Conservation (phyloP, 108 stramenopile genomes). For the Conticribra weissflogii region DNA sequence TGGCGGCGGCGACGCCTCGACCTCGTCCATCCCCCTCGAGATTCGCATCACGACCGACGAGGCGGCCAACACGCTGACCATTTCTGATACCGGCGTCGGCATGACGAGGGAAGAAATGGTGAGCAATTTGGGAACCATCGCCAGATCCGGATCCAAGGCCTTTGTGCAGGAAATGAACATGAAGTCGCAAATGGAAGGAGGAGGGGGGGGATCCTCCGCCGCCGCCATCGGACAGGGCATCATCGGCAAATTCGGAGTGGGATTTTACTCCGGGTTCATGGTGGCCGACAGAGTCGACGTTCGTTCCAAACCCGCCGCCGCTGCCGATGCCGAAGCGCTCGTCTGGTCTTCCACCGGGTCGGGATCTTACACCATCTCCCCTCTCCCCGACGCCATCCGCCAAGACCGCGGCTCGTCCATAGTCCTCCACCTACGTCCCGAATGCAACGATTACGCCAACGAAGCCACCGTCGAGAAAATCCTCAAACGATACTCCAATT, state of each 20-base stretch:
- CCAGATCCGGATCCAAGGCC: conserved; percentile 91
- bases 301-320: conserved; percentile 61
- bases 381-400: conserved; percentile 61
- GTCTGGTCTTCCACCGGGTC: conserved; percentile 89
- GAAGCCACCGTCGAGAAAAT: conserved; percentile 84
- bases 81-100: conserved; percentile 96
- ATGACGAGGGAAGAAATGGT: conserved; percentile 92
- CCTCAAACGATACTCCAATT: conserved; percentile 96
- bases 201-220: conserved; percentile 34
- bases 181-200: conserved; percentile 44
- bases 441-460: conserved; percentile 79
- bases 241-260: conserved; percentile 98
- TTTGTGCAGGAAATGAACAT: conserved; percentile 83
- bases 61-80: conserved; percentile 86
- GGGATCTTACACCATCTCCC: conserved; percentile 83
- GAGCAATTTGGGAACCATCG: conserved; percentile 96
- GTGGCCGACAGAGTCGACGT: conserved; percentile 94
- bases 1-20: no score
- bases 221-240: conserved; percentile 67
- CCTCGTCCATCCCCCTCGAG: conserved; percentile 74
- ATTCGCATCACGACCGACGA: conserved; percentile 90
- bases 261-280: conserved; percentile 97
- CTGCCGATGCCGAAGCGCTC: conserved; percentile 32
- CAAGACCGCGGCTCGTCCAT: conserved; percentile 90
- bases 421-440: conserved; percentile 88